Percentiles rank a stretch among this genome's conserved stretches.
These are phyloP conservation scores for Penicillium soppii DNA, from an alignment of 495 filamentous ascomycete species.

Conservation along the genomic window DNA sequence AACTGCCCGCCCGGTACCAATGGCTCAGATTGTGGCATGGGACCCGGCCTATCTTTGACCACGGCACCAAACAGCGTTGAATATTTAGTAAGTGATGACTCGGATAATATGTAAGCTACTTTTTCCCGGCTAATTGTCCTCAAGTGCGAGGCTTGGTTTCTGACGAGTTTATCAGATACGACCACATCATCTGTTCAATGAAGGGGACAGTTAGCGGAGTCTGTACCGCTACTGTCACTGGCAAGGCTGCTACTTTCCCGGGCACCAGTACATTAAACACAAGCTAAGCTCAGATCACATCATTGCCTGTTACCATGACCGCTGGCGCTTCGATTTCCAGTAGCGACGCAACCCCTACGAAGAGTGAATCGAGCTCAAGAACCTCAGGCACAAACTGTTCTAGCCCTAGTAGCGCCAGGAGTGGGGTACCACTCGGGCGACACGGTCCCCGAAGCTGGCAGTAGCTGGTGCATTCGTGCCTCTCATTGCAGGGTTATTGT, in stretches of 20 bases:
- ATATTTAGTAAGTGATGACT: slow-evolving; percentile 14
- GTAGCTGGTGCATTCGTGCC: no score
- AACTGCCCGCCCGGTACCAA: slow-evolving; percentile 37
- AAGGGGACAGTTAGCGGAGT: slow-evolving; percentile 34
- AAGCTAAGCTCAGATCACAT: slow-evolving; percentile 10
- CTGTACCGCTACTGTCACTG: slow-evolving; percentile 28
- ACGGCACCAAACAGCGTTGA: slow-evolving; percentile 26
- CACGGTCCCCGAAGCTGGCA: no score
- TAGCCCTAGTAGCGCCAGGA: no score
- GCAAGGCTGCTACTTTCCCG: not conserved
- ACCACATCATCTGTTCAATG: slow-evolving; percentile 29
- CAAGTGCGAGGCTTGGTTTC: not conserved
- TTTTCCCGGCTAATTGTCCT: not conserved
- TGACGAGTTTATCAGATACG: slow-evolving; percentile 17
- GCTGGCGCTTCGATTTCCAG: no score
- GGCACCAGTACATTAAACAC: slow-evolving; percentile 22
- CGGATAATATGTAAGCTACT: slow-evolving; percentile 15
- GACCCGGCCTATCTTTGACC: slow-evolving; percentile 28
- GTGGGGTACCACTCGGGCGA: no score
- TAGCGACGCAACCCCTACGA: no score
- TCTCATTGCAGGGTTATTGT: no score
- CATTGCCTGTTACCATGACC: slow-evolving; percentile 37
- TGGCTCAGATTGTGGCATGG: slow-evolving; percentile 32
- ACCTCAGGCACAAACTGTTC: no score
- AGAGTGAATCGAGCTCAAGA: no score